Evolutionary conservation across 2,329 filamentous ascomycete species (phyloP).

Genomic region (Onygena corvina): DNA sequence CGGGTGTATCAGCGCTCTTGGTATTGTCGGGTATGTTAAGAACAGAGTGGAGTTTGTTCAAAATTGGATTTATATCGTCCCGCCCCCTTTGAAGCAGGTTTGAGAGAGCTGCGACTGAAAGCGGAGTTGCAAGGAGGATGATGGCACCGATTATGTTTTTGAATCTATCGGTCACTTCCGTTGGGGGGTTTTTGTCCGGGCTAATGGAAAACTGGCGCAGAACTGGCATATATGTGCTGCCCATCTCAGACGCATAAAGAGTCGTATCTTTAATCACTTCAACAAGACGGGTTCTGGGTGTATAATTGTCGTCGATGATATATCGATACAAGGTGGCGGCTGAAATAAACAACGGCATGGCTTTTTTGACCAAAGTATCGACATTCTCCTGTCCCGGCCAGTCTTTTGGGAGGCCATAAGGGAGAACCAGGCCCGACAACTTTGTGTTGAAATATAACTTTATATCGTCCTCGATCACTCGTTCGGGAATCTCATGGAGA

Average conservation of each 20-base stretch:
- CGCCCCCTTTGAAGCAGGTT: constrained; percentile 8
- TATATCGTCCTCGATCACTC: constrained; percentile 21
- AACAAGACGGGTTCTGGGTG: constrained; percentile 10
- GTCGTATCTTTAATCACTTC: constrained; percentile 1
- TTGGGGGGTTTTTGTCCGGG: constrained; percentile 7
- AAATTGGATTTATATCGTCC: constrained; percentile 8
- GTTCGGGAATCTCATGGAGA: constrained; percentile 19
- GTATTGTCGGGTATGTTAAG: constrained; percentile 10
- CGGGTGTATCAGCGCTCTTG: constrained; percentile 5
- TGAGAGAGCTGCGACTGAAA: constrained; percentile 13
- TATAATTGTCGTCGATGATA: constrained; percentile 17
- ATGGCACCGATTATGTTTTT: constrained; percentile 14
- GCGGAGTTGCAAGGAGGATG: constrained; percentile 12
- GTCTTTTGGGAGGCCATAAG: neutral
- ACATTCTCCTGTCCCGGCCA: constrained; percentile 21
- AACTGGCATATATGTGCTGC: constrained; percentile 16
- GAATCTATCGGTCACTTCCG: constrained; percentile 11
- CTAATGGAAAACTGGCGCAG: constrained; percentile 9
- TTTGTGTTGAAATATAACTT: constrained; percentile 17
- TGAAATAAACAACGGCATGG: constrained; percentile 24
- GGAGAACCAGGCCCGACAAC: constrained; percentile 15
- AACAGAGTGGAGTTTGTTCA: constrained; percentile 13
- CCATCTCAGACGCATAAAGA: constrained; percentile 11
- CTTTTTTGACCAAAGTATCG: constrained; percentile 20
- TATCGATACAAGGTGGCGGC: constrained; percentile 21